phyloP scores from a whole-genome alignment of 768 basidiomycete genomes.

The Kwoniella sp. region DNA sequence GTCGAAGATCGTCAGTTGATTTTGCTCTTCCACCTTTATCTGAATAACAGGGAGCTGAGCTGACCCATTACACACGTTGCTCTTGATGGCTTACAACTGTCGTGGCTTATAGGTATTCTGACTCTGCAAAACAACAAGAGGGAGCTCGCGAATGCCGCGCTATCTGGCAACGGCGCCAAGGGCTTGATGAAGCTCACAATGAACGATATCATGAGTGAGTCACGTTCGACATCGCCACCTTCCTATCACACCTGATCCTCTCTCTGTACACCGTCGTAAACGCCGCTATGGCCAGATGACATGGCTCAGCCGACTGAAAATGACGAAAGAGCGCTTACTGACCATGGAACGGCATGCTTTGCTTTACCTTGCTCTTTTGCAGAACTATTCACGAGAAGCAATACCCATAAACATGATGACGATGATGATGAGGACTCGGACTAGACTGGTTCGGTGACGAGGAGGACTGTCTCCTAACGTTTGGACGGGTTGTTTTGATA shows the following conservation, averaged over 20 bases:
- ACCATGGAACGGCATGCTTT: no score
- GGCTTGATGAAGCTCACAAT: constrained; percentile 74
- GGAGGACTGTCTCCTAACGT: no score
- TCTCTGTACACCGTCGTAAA: no score
- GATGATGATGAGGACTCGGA: constrained; percentile 23
- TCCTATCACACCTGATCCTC: no score
- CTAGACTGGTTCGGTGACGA: neutral
- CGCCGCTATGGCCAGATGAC: no score
- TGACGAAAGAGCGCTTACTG: no score
- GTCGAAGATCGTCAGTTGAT: constrained; percentile 73
- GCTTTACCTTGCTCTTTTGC: neutral
- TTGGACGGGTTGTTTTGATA: no score
- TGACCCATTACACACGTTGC: neutral
- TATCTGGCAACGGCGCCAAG: constrained; percentile 87
- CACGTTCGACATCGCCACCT: no score
- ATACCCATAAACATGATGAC: constrained; percentile 1
- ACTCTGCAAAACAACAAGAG: constrained; percentile 92
- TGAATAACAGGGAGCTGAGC: no score
- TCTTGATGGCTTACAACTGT: neutral
- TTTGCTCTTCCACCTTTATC: no score
- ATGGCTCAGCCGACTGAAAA: no score
- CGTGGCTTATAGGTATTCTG: constrained; percentile 35
- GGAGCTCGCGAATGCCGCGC: constrained; percentile 75
- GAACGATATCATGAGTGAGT: constrained; percentile 73
- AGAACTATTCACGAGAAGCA: constrained; percentile 16